Evolutionary conservation across 106 monocot species (phyloP).

Genomic region (Alisma plantagoaquatica): DNA sequence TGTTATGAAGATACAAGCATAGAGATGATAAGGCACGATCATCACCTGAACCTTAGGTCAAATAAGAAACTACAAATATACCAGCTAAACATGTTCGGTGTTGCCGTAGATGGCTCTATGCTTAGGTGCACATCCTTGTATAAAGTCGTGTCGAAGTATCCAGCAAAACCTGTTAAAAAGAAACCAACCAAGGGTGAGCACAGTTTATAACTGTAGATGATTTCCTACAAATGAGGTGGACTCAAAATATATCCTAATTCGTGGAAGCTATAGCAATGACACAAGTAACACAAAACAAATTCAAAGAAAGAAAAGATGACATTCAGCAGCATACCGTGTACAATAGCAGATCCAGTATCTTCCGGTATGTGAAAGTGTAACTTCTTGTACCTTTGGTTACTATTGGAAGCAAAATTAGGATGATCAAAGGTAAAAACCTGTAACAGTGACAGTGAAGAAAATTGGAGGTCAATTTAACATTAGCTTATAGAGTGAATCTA

Average conservation of each 20-base stretch:
- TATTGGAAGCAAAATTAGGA: slow-evolving; percentile 3
- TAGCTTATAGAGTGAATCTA: too few relatives aligned
- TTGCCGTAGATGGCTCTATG: slow-evolving; percentile 76
- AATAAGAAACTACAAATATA: slow-evolving; percentile 9
- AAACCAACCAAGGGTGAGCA: too few relatives aligned
- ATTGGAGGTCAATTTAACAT: too few relatives aligned
- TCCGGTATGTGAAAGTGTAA: slow-evolving; percentile 5
- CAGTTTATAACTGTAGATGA: too few relatives aligned
- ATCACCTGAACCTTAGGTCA: background rate
- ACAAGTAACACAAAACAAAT: too few relatives aligned
- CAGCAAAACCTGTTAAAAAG: slow-evolving; percentile 68
- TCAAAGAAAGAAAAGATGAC: too few relatives aligned
- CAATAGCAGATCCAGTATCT: slow-evolving; percentile 11
- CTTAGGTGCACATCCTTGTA: slow-evolving; percentile 94
- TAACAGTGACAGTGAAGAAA: too few relatives aligned
- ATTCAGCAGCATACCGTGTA: slow-evolving; percentile 4
- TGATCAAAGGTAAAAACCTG: slow-evolving; percentile 15
- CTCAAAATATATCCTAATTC: too few relatives aligned
- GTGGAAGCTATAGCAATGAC: too few relatives aligned
- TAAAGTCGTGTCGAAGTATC: slow-evolving; percentile 71
- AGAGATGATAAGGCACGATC: background rate
- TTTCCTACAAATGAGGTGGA: too few relatives aligned
- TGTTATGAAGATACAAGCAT: slow-evolving; percentile 3
- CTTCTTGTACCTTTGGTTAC: slow-evolving; percentile 13
- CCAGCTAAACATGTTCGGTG: slow-evolving; percentile 98